phyloP scores from a whole-genome alignment of 1,139 yeast species.

The Candida neerlandica region DNA sequence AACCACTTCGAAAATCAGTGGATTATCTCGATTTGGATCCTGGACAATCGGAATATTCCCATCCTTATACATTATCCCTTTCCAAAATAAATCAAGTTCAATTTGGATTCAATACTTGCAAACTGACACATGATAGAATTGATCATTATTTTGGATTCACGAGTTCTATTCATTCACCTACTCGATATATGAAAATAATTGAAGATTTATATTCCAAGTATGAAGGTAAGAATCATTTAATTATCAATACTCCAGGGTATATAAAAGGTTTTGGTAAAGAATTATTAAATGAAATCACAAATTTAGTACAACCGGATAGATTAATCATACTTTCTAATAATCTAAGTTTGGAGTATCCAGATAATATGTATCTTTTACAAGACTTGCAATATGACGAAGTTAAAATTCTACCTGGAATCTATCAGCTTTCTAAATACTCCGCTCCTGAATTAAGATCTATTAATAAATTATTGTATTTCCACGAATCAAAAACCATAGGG shows the following conservation, averaged over 20 bases:
- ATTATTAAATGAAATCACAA: constrained; percentile 54
- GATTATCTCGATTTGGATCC: constrained; percentile 82
- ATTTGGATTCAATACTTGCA: constrained; percentile 23
- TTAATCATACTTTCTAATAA: constrained; percentile 40
- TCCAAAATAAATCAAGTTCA: constrained; percentile 24
- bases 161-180: constrained; percentile 73
- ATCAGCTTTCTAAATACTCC: constrained; percentile 39
- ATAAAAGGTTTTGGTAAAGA: constrained; percentile 84
- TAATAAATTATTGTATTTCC: constrained; percentile 57
- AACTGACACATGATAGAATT: constrained; percentile 17
- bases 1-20: constrained; percentile 22
- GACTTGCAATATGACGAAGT: constrained; percentile 24
- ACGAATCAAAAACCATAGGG: constrained; percentile 27
- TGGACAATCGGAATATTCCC: constrained; percentile 82
- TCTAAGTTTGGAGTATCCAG: constrained; percentile 23
- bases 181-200: constrained; percentile 51
- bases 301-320: constrained; percentile 53
- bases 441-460: constrained; percentile 56
- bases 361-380: constrained; percentile 26
- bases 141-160: constrained; percentile 68
- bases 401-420: constrained; percentile 30
- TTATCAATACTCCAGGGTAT: constrained; percentile 93
- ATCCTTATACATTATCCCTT: constrained; percentile 70
- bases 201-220: constrained; percentile 33
- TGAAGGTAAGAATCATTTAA: constrained; percentile 33